Percentiles rank a stretch among this genome's conserved stretches.
Conservation (phyloP, 2,329 filamentous ascomycete genomes). For the Arthrinium puccinioides region DNA sequence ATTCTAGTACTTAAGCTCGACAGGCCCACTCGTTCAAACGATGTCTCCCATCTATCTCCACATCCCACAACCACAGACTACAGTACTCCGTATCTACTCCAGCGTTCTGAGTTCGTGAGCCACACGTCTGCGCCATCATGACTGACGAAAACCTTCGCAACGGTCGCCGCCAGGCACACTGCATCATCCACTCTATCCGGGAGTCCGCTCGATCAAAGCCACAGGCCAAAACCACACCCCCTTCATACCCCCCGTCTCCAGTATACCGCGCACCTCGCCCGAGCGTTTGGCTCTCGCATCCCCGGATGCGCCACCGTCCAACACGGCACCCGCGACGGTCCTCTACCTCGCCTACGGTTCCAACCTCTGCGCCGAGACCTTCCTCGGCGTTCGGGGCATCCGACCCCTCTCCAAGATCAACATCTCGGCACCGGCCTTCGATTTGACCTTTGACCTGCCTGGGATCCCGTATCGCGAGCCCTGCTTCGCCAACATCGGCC, state of each 20-base stretch:
- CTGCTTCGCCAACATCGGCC: slow-evolving; percentile 79
- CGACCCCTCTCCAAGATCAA: slow-evolving; percentile 73
- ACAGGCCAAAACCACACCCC: neutral
- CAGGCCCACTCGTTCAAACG: too few species aligned
- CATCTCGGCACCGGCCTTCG: slow-evolving; percentile 71
- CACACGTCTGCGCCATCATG: too few species aligned
- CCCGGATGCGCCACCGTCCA: slow-evolving; percentile 6
- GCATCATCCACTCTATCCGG: too few species aligned
- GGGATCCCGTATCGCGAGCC: slow-evolving; percentile 84
- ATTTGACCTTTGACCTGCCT: slow-evolving; percentile 77
- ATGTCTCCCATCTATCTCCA: too few species aligned
- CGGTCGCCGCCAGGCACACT: too few species aligned
- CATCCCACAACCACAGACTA: too few species aligned
- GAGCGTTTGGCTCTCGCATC: slow-evolving; percentile 28
- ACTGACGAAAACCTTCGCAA: too few species aligned
- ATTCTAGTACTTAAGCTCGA: too few species aligned
- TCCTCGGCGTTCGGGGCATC: slow-evolving; percentile 71
- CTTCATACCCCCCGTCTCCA: slow-evolving; percentile 19
- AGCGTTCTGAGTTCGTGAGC: too few species aligned
- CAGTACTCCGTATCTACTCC: too few species aligned
- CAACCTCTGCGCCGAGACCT: slow-evolving; percentile 75
- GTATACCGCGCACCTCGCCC: slow-evolving; percentile 28
- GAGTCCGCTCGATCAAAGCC: too few species aligned
- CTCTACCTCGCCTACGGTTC: slow-evolving; percentile 89
- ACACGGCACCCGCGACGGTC: slow-evolving; percentile 37